Evolutionary conservation across 352 stramenopile genomes (phyloP).

Genomic region (Aphanomyces stellatus): DNA sequence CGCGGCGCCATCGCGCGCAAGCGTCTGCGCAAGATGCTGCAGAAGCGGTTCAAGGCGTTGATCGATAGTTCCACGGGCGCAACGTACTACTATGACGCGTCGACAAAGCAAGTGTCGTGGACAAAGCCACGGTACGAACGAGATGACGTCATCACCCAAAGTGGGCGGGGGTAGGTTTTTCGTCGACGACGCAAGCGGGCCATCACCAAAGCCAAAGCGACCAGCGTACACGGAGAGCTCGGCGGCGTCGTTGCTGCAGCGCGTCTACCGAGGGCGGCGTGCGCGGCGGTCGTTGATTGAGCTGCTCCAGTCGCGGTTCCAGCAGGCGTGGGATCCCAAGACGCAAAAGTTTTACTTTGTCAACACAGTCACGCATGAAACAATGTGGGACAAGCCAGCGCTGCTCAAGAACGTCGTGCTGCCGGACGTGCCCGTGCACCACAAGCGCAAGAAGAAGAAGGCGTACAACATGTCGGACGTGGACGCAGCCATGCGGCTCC

Average conservation of each 20-base stretch:
- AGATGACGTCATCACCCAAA: slow-evolving; percentile 22
- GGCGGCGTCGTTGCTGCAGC: slow-evolving; percentile 47
- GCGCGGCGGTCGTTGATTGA: slow-evolving; percentile 31
- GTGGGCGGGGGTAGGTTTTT: slow-evolving; percentile 33
- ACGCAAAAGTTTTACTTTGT: slow-evolving; percentile 58
- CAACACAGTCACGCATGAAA: slow-evolving; percentile 58
- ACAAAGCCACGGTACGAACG: slow-evolving; percentile 41
- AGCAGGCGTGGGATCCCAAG: slow-evolving; percentile 44
- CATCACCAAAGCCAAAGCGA: slow-evolving; percentile 55
- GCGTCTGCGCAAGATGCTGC: slow-evolving; percentile 35
- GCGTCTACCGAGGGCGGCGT: slow-evolving; percentile 34
- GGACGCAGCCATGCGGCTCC: slow-evolving; percentile 43
- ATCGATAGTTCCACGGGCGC: slow-evolving; percentile 38
- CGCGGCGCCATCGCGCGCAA: slow-evolving; percentile 40
- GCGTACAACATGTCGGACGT: slow-evolving; percentile 13
- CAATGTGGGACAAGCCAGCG: slow-evolving; percentile 55
- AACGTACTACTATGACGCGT: slow-evolving; percentile 77
- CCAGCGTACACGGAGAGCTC: slow-evolving; percentile 41
- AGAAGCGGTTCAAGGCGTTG: slow-evolving; percentile 53
- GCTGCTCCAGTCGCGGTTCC: slow-evolving; percentile 43
- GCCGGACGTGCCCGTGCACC: neutral
- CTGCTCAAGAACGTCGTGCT: slow-evolving; percentile 20
- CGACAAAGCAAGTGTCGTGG: slow-evolving; percentile 61
- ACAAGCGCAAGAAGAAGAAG: slow-evolving; percentile 29
- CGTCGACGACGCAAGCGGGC: slow-evolving; percentile 54